These are phyloP conservation scores for Panus rudis DNA, from an alignment of 768 basidiomycete genomes.

Conservation along the genomic window DNA sequence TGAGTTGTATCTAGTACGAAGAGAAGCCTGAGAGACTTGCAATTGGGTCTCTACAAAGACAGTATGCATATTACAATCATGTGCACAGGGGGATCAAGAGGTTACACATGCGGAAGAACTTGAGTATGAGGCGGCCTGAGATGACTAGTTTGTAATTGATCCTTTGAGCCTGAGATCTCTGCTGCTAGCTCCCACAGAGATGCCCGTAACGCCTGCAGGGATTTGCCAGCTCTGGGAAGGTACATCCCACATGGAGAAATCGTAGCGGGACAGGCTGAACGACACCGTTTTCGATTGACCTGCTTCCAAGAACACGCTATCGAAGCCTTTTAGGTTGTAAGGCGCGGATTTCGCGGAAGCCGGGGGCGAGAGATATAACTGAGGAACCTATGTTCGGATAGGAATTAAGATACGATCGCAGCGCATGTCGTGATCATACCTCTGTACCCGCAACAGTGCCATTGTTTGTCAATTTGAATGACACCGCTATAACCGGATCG, in stretches of 20 bases:
- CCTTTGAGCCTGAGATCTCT: constrained; percentile 50
- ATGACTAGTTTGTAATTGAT: constrained; percentile 16
- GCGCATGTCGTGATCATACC: constrained; percentile 24
- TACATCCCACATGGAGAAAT: constrained; percentile 33
- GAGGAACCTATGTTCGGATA: constrained; percentile 35
- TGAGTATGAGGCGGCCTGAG: background rate
- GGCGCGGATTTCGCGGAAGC: constrained; percentile 42
- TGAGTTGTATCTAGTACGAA: no score
- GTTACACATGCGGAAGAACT: no score
- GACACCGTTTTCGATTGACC: constrained; percentile 22
- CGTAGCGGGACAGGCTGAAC: constrained; percentile 25
- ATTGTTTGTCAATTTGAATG: constrained; percentile 46
- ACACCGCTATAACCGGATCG: constrained; percentile 42
- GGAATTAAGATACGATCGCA: background rate
- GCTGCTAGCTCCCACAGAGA: constrained; percentile 65
- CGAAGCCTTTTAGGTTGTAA: constrained; percentile 48
- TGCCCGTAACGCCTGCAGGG: constrained; percentile 45
- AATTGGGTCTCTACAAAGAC: no score
- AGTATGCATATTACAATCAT: no score
- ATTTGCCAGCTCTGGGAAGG: constrained; percentile 33
- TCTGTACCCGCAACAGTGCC: constrained; percentile 49
- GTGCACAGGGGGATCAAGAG: no score
- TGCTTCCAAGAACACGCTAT: constrained; percentile 30
- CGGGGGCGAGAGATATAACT: constrained; percentile 48
- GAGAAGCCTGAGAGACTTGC: no score